Evolutionary conservation across 768 basidiomycete species (phyloP), one percentile per base, ranked within the genome.

Genomic region (Mycena kentingensis): DNA sequence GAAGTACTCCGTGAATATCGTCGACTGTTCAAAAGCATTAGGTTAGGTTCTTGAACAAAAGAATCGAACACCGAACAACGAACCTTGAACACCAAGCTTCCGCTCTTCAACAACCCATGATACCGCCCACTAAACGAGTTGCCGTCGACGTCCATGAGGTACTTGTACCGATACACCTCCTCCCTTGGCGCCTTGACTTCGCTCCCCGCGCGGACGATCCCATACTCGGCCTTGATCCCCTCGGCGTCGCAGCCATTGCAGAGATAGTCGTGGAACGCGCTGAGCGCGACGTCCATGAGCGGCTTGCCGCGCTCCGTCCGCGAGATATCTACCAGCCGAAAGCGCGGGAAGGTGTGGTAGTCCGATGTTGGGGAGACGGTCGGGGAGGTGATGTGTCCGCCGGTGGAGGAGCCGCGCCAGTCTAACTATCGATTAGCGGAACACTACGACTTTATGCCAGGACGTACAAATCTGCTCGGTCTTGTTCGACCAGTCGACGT

Each of bases 131-230:
- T 11, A n/a, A 42, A 42, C 13, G 41, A 42, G 41, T 42, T 42
- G 13, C 41, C 41, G 21, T 42, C 41, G 7, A 42, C 41, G 19
- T 42, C 41, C 41, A 42, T 42, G 6, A 42, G 41, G 18, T 42
- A 42, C 41, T 42, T 42, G 41, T 42, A 42, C 19, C n/a, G 5
- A n/a, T 42, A 42, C 25, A 42, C 41, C 41, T 42, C 41, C 41
- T 42, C 41, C 41, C 22, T 19, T 12, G 41, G 41, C 7, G 22
- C 22, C 25, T 42, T 42, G 25, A 24, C 22, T n/a, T 42, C 41
- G 7, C 11, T 42, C 41, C 41, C 41, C 7, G 41, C 41, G 12
- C 41, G 22, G 8, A 26, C 41, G 8, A n/a, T n/a, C 6, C 22
- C 22, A 26, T 42, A 42, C 41, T 21, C 19, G 5, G 22, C 24